Base-by-base conservation (phyloP, 352 stramenopile genomes). In the Pythium myriotylum region DNA sequence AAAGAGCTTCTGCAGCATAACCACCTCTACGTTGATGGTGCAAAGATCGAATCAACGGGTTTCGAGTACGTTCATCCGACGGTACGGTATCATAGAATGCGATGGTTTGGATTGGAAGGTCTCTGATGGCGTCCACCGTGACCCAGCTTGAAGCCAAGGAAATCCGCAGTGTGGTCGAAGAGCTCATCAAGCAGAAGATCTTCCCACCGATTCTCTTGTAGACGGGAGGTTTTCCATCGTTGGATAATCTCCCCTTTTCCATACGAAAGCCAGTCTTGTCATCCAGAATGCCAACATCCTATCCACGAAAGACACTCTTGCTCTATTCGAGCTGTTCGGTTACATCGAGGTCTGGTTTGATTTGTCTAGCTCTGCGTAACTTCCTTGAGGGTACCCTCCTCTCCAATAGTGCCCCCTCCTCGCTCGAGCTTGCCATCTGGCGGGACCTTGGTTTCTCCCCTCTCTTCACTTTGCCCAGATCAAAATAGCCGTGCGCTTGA, bases 1-100 rank as follows among this genome's bases (percentile, higher is more conserved):
- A 92, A 92, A 70, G 86, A 95, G 66, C 61, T 95, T 64, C 65
- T 95, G 50, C 77, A 88, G 60, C 84, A 92, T 65, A 93, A 94
- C 66, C 86, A 94, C 46, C 66, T 95, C 14, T 94, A 88, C 65
- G 72, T 73, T 9, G 70, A 92, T 51, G 84, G 86, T 54, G 80
- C 77, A 14, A 91, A 88, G 69, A 89, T 95, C 61, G 82, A 93
- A 54, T 62, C 68, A 33, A 92, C 76, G 8, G 84, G 86, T 26
- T 95, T 95, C 57, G 52, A 60, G 62, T 95, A 95, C 70, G 60
- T 74, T 47, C 75, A 89, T 61, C 83, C 83, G n/a, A 77, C 60
- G 61, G 83, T 92, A 67, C n/a, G 70, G 46, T 1, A 45, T 9
- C 29, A 10, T n/a, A 35, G 5, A 35, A 35, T 37, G 13, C 19